A percentile compares a stretch with the other conserved stretches of the same genome.
These are phyloP conservation scores for Saccharomycopsis synnaedendra DNA, from an alignment of 805 yeast species.

Conservation along the genomic window DNA sequence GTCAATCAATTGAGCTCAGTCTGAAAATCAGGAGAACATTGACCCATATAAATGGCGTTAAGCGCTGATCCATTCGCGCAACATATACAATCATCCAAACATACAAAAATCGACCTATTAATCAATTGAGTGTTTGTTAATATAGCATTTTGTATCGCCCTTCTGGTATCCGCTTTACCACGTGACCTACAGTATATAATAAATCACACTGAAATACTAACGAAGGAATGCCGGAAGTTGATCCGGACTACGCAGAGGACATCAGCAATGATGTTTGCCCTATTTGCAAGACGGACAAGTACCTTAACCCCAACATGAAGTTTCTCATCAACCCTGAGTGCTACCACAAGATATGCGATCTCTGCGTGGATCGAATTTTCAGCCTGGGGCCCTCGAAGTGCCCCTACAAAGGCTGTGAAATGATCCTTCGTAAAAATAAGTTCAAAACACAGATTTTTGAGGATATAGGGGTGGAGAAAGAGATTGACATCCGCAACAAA, in stretches of 20 bases:
- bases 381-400: conserved; percentile 94
- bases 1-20: too few relatives aligned
- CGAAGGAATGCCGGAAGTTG: too few relatives aligned
- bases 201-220: too few relatives aligned
- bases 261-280: conserved; percentile 81
- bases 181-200: too few relatives aligned
- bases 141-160: too few relatives aligned
- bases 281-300: conserved; percentile 90
- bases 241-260: conserved; percentile 26
- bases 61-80: too few relatives aligned
- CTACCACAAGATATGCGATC: conserved; percentile 93
- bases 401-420: conserved; percentile 86
- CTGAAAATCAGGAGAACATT: too few relatives aligned
- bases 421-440: conserved; percentile 73
- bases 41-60: too few relatives aligned
- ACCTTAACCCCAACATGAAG: conserved; percentile 84
- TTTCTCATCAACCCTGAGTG: conserved; percentile 95
- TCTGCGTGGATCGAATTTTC: conserved; percentile 92
- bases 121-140: too few relatives aligned
- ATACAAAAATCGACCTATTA: too few relatives aligned
- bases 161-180: too few relatives aligned
- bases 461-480: conserved; percentile 81
- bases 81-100: too few relatives aligned
- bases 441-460: conserved; percentile 91
- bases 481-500: conserved; percentile 79